Percentiles rank a stretch among this genome's conserved stretches.
Evolutionary conservation across 768 basidiomycete genomes (phyloP).

Genomic region (Tylopilus intermedius): DNA sequence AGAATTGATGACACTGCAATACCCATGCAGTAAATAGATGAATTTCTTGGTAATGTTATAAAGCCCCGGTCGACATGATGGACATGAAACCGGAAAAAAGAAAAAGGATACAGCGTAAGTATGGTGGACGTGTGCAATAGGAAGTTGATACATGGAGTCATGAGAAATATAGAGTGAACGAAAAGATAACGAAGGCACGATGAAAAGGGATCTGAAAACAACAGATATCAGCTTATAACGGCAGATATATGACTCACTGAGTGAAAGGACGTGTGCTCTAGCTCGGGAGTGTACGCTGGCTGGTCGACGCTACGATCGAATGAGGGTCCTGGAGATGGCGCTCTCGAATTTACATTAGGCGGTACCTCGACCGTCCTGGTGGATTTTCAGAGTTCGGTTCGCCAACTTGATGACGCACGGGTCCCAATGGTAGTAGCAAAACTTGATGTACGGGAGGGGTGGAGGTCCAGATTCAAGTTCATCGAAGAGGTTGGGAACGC

Average conservation of each 20-base stretch:
- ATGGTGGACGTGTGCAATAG: background rate
- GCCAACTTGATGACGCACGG: slow-evolving; percentile 11
- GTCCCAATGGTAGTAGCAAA: slow-evolving; percentile 23
- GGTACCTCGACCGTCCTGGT: background rate
- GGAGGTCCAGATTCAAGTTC: background rate
- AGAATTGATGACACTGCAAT: background rate
- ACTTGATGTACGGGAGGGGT: slow-evolving; percentile 6
- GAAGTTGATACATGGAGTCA: background rate
- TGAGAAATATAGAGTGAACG: too few relatives aligned
- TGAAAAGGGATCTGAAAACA: background rate
- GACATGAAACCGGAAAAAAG: background rate
- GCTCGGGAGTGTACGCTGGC: too few relatives aligned
- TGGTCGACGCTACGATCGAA: background rate
- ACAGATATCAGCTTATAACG: background rate
- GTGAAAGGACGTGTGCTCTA: background rate
- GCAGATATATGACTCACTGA: slow-evolving; percentile 4
- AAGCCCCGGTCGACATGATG: background rate
- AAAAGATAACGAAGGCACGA: background rate
- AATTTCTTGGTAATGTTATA: slow-evolving; percentile 7
- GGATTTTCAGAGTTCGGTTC: background rate
- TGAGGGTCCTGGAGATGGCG: too few relatives aligned
- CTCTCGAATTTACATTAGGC: too few relatives aligned
- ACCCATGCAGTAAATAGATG: slow-evolving; percentile 3
- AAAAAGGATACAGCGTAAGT: background rate
- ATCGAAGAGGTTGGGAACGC: background rate